Base-by-base conservation (phyloP, 371 early-diverging fungal species). In the Coemansia sp. region DNA sequence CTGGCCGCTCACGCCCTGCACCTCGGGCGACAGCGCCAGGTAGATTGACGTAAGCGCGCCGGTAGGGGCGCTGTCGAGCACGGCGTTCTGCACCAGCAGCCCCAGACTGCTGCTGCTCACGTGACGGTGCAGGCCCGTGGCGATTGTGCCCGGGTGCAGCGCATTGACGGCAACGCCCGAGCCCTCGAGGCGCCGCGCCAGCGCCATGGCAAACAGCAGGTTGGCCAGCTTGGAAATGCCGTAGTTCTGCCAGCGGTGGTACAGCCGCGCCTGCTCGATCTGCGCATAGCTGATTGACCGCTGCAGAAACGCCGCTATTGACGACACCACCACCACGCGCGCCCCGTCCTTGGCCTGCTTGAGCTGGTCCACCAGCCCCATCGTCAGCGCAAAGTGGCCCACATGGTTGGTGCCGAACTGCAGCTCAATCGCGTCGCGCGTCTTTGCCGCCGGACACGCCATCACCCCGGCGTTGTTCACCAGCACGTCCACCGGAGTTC, bases 321-420 rank as follows among this genome's bases (percentile, higher is more conserved):
- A 84, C 8, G 81, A 62, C 0, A 88, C 58, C 29, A 77, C 77
- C 43, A 88, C 77, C 48, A 88, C 62, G 10, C 88, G 80, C 8
- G 79, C 67, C 3, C 80, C 77, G 14, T 72, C 74, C 11, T 16
- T 11, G 0, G 75, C 71, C 14, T 62, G 62, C 57, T 84, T 81
- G 62, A 91, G 72, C 12, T 80, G 10, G 49, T 87, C 87, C 5
- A 91, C 66, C n/a, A 93, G 80, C 1, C 77, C 71, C 47, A 69
- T 80, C n/a, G 88, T 88, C 55, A 90, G 79, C n/a, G 81, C 83
- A 61, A 86, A 85, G 51, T 88, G 89, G 18, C 88, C 94, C 34
- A 94, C 75, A 59, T 93, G 92, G 77, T 94, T 93, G 43, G 83
- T 81, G 0, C 81, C 88, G 58, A 87, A 88, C 78, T 91, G 92